A percentile compares a stretch with the other conserved stretches of the same genome.
Evolutionary conservation across 2,329 filamentous ascomycete species (phyloP).

Genomic region (Claviceps purpurea): DNA sequence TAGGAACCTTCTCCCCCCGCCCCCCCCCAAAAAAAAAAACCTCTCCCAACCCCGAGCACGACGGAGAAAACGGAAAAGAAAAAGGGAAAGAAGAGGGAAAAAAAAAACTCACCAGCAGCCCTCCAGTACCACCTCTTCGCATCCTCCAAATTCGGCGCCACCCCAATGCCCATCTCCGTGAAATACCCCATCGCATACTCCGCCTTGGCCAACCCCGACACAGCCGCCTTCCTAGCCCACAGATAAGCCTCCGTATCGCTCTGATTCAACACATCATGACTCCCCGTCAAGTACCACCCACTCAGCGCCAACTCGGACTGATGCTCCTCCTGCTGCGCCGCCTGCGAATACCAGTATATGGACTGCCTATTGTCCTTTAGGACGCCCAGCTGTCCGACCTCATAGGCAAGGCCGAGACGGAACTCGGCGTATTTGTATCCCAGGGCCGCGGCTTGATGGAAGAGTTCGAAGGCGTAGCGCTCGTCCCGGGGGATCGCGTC

Average conservation of each 20-base stretch:
- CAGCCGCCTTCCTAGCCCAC: constrained; percentile 89
- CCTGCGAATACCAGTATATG: constrained; percentile 88
- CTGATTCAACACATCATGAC: constrained; percentile 74
- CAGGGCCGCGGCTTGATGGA: constrained; percentile 71
- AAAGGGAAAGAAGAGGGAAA: background rate
- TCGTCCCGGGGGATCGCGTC: constrained; percentile 73
- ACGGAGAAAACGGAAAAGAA: background rate
- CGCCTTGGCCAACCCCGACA: constrained; percentile 77
- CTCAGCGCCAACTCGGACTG: constrained; percentile 75
- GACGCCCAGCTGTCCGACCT: constrained; percentile 76
- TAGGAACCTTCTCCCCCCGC: too few relatives aligned
- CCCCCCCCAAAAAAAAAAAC: too few relatives aligned
- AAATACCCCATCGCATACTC: constrained; percentile 98
- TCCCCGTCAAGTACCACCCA: constrained; percentile 92
- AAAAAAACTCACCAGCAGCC: constrained; percentile 57
- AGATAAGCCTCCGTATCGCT: constrained; percentile 94
- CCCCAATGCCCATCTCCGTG: constrained; percentile 87
- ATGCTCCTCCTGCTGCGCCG: constrained; percentile 86
- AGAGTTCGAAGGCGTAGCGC: constrained; percentile 65
- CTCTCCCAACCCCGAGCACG: too few relatives aligned
- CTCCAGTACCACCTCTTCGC: constrained; percentile 98
- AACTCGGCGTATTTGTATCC: constrained; percentile 95
- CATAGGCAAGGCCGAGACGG: constrained; percentile 73
- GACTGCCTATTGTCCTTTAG: constrained; percentile 70
- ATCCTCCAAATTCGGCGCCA: constrained; percentile 76